Evolutionary conservation across 345 rosid species (phyloP), one percentile per base, ranked within the genome.

Genomic region (Leavenworthia alabamica): DNA sequence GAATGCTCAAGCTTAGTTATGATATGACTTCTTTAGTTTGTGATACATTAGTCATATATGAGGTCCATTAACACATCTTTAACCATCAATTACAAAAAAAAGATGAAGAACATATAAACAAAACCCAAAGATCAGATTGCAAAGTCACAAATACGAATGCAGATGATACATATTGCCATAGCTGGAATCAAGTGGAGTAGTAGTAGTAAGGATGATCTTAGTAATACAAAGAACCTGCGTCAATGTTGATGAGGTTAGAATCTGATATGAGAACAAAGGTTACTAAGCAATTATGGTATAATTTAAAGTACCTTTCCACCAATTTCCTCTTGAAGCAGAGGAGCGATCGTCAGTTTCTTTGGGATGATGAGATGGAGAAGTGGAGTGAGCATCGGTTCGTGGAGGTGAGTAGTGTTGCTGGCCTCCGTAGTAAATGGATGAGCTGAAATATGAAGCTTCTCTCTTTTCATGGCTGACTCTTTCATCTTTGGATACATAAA

Each of bases 351-450:
- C 79, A 5, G 80, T 74, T 55, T 53, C 81, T 17, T 66, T 64
- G 16, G 41, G 26, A 5, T 64, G 71, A 19, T 64, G 54, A 19
- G 71, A 33, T 24, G 41, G 49, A 42, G 56, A 43, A 43, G 54
- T 15, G 13, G 60, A 24, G 6, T 56, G 37, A 28, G 42, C 66
- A 27, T 64, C 55, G 53, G 80, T 75, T 62, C 71, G 75, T 23
- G 92, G 81, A 58, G 75, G 74, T 62, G 92, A 79, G 56, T 86
- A 91, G 60, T 86, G 81, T 67, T 88, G 92, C 71, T 84, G 96
- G 37, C 98, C 98, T 31, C 96, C 98, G 61, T 91, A 91, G 78
- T 83, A 75, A 36, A 91, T 88, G 17, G 98, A 91, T 31, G 98
- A 91, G 70, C 90, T 88, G 35, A 77, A 67, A 39, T 90, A 77